phyloP scores from a whole-genome alignment of 2,329 filamentous ascomycete genomes.

The Penicillium sp. region DNA sequence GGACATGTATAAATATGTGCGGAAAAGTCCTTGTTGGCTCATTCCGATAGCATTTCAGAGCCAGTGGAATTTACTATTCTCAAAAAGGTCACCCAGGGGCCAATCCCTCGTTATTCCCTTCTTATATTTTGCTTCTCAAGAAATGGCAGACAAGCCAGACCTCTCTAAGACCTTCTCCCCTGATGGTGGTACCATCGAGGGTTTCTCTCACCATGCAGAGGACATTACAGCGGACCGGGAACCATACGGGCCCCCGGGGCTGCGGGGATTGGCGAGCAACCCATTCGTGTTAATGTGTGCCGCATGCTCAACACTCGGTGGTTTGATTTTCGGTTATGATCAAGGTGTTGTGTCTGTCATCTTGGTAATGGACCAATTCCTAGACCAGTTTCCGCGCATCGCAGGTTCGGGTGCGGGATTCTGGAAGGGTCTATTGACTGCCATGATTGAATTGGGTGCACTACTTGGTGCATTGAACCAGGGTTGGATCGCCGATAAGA shows the following conservation, averaged over 20 bases:
- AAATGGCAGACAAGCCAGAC: constrained; percentile 23
- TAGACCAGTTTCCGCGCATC: constrained; percentile 47
- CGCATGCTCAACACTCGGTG: constrained; percentile 52
- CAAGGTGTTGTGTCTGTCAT: constrained; percentile 48
- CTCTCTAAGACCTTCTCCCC: constrained; percentile 18
- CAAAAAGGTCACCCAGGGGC: neutral
- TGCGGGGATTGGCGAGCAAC: constrained; percentile 49
- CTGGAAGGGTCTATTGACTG: constrained; percentile 51
- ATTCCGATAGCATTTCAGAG: neutral
- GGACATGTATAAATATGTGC: neutral
- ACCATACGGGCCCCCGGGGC: constrained; percentile 39
- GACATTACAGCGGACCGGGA: constrained; percentile 31
- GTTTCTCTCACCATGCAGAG: constrained; percentile 37
- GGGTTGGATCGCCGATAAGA: constrained; percentile 53
- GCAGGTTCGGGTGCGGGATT: constrained; percentile 41
- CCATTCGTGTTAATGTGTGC: constrained; percentile 54
- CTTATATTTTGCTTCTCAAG: neutral
- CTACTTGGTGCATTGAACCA: constrained; percentile 48
- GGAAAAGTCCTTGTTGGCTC: neutral
- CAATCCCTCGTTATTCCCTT: neutral
- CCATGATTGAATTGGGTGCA: constrained; percentile 57
- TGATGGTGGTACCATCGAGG: constrained; percentile 21
- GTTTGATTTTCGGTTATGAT: constrained; percentile 53
- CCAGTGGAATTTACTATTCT: neutral
- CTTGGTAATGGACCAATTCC: constrained; percentile 54